Evolutionary conservation across 1,284 basidiomycete species (phyloP).

Genomic region (Mixia osmundae): DNA sequence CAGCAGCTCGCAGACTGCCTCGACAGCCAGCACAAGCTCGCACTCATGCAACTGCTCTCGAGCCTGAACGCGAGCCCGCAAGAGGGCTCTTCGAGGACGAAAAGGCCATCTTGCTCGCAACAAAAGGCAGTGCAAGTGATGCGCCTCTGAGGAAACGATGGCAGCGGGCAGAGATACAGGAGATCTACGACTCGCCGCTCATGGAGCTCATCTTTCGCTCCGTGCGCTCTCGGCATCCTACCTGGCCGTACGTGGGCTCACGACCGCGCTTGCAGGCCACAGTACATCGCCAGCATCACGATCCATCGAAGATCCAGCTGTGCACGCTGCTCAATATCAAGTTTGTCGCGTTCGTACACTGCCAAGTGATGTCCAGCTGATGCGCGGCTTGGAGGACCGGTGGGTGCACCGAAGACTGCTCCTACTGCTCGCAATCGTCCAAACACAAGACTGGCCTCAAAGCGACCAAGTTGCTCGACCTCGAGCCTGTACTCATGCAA

Average conservation of each 20-base stretch:
- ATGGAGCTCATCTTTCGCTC: slow-evolving; percentile 69
- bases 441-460: slow-evolving; percentile 71
- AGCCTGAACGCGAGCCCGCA: too few species aligned
- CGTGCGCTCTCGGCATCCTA: slow-evolving; percentile 29
- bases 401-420: slow-evolving; percentile 91
- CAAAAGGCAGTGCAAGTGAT: too few species aligned
- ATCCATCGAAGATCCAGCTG: slow-evolving; percentile 72
- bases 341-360: slow-evolving; percentile 24
- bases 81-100: too few species aligned
- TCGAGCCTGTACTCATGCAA: slow-evolving; percentile 67
- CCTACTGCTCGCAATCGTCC: slow-evolving; percentile 93
- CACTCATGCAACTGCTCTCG: too few species aligned
- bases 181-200: slow-evolving; percentile 52
- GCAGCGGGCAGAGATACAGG: slow-evolving; percentile 44
- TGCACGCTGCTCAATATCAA: slow-evolving; percentile 99
- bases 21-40: too few species aligned
- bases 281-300: slow-evolving; percentile 66
- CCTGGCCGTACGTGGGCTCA: not conserved
- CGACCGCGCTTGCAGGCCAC: slow-evolving; percentile 20
- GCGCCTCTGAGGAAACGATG: slow-evolving; percentile 22
- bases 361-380: not conserved
- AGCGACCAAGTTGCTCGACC: slow-evolving; percentile 65
- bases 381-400: slow-evolving; percentile 29
- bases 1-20: too few species aligned
- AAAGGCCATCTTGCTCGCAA: too few species aligned